Conservation (phyloP, 2,329 filamentous ascomycete species). For the Eurotiales sp. region DNA sequence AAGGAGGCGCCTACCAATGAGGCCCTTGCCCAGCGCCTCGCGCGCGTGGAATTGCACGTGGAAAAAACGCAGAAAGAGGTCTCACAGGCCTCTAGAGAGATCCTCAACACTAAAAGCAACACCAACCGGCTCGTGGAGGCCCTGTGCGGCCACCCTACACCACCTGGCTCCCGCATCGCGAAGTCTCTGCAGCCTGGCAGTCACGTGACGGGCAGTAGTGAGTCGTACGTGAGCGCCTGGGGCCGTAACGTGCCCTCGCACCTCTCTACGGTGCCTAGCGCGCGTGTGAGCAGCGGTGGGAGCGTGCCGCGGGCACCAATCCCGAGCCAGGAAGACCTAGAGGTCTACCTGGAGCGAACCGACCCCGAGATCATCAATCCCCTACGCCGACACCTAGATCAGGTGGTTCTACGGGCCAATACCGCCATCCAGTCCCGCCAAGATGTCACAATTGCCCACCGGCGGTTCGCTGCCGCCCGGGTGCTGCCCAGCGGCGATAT, state of each 20-base stretch:
- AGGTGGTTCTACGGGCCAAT: not conserved
- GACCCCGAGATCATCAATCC: not conserved
- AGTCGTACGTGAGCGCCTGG: not conserved
- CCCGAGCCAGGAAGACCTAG: not conserved
- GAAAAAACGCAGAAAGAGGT: too few species aligned
- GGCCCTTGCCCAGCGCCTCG: not conserved
- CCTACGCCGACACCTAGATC: not conserved
- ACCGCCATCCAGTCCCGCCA: not conserved
- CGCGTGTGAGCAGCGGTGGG: not conserved
- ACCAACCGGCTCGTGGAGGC: conserved; percentile 1
- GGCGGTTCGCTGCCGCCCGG: not conserved
- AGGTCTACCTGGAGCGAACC: conserved; percentile 5
- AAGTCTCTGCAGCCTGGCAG: not conserved
- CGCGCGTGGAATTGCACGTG: not conserved
- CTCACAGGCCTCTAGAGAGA: not conserved
- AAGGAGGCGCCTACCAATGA: not conserved
- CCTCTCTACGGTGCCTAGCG: not conserved
- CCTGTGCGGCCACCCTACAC: not conserved
- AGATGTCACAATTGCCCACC: not conserved
- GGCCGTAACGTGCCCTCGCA: not conserved
- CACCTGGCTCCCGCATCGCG: not conserved
- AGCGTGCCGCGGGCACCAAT: not conserved
- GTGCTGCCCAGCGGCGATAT: not conserved
- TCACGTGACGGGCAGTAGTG: not conserved
- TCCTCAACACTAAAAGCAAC: conserved; percentile 1